Base-by-base conservation (phyloP, 2,329 filamentous ascomycete species). In the Monilinia fructicola region DNA sequence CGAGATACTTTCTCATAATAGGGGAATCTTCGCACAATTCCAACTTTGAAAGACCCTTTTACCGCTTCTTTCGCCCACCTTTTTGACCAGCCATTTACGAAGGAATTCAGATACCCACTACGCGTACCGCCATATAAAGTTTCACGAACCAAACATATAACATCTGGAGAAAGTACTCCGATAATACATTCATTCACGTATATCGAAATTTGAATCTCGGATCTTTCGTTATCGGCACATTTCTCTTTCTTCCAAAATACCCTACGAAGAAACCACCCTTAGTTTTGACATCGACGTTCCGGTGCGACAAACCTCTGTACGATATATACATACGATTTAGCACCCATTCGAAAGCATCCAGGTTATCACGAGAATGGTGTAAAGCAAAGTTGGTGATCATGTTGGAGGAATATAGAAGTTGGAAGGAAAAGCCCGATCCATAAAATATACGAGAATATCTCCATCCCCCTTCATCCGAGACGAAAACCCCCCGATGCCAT, bases 371-470 rank as follows among this genome's bases (percentile, higher is more conserved):
- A 63, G 18, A 65, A 65, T 65, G 64, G 64, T 61, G 46, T 65
- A 64, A 16, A 65, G 46, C 38, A 35, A 44, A 35, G 16, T n/a
- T 53, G 64, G 55, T 53, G 64, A 65, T 65, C 64, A 65, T 65
- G 64, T 65, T 65, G 64, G 64, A 65, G 55, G 58, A 61, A 61
- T 65, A 53, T 61, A 61, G 31, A 60, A 65, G 54, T 65, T 65
- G 64, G 64, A 65, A 65, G 55, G 64, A 65, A 65, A 65, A 65
- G 54, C 64, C 64, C 53, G 55, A 61, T 61, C 64, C 64, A 65
- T 65, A 65, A 65, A 52, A 60, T 53, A 61, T 40, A 61, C 46
- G 26, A 60, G 35, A 59, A 35, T 65, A 50, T 54, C 18, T 18
- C 26, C 44, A 28, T 16, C 40, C 62, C 54, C 26, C 62, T 48